Evolutionary conservation across 495 filamentous ascomycete genomes (phyloP).

Genomic region (Diplogelasinospora grovesii): DNA sequence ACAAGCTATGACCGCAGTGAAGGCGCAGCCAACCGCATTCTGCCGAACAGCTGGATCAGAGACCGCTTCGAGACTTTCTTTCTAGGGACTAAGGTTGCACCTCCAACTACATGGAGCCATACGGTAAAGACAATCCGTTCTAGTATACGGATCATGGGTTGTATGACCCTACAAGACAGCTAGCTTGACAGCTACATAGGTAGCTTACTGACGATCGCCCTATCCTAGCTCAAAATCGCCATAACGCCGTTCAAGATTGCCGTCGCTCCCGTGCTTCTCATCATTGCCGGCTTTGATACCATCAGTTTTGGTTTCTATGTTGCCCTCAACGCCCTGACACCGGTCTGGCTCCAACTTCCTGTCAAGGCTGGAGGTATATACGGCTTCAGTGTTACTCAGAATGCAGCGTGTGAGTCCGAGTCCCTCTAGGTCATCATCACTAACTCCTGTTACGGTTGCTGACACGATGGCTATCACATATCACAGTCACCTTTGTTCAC

Average conservation of each 20-base stretch:
- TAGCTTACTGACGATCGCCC: too few relatives aligned
- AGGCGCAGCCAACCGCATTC: conserved; percentile 17
- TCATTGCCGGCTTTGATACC: conserved; percentile 37
- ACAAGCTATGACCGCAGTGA: conserved; percentile 25
- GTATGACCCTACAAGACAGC: too few relatives aligned
- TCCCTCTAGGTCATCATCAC: neutral
- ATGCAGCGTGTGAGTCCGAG: conserved; percentile 31
- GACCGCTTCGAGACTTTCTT: conserved; percentile 42
- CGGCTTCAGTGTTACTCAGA: conserved; percentile 41
- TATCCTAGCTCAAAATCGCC: conserved; percentile 24
- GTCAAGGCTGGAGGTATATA: conserved; percentile 37
- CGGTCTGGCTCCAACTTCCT: conserved; percentile 41
- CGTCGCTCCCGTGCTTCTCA: conserved; percentile 36
- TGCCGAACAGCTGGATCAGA: conserved; percentile 23
- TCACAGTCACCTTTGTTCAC: conserved; percentile 36
- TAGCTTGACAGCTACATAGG: too few relatives aligned
- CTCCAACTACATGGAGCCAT: conserved; percentile 23
- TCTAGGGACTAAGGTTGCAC: conserved; percentile 30
- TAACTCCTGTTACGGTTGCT: conserved; percentile 1
- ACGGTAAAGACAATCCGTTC: too few relatives aligned
- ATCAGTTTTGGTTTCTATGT: conserved; percentile 43
- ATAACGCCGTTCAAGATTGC: conserved; percentile 37
- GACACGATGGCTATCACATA: too few relatives aligned
- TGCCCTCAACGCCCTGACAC: conserved; percentile 24
- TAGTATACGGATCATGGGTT: too few relatives aligned